Conservation (phyloP, 306 rosid genomes). For the Fagus sylvatica region DNA sequence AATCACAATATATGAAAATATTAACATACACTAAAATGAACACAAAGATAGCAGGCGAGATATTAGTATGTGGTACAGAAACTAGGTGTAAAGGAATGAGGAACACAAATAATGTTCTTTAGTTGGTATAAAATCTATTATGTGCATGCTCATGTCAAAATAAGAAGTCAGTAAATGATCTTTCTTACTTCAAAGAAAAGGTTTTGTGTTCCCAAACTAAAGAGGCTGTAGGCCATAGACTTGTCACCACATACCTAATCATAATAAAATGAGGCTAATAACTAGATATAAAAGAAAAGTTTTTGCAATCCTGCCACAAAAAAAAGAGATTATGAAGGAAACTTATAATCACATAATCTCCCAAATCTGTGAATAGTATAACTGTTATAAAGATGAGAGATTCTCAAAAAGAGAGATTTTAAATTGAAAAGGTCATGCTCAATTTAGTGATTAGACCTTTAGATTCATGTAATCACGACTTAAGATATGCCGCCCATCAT, state of each 20-base stretch:
- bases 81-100: background rate
- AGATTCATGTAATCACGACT: conserved; percentile 74
- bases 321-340: background rate
- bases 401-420: background rate
- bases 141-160: background rate
- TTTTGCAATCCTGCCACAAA: background rate
- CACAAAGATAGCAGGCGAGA: background rate
- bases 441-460: conserved; percentile 44
- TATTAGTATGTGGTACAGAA: background rate
- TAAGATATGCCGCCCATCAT: conserved; percentile 56
- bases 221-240: background rate
- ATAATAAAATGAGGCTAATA: background rate
- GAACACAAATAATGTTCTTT: background rate
- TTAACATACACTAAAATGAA: background rate
- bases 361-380: background rate
- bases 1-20: background rate
- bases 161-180: background rate
- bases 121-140: background rate
- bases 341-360: background rate
- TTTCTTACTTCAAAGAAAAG: conserved; percentile 2
- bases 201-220: conserved; percentile 9
- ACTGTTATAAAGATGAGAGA: conserved; percentile 4
- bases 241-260: background rate
- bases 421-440: background rate
- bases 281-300: conserved; percentile 1